These are phyloP conservation scores for Blepharisma undulans DNA, from an alignment of 169 alveolate genomes.

Conservation along the genomic window DNA sequence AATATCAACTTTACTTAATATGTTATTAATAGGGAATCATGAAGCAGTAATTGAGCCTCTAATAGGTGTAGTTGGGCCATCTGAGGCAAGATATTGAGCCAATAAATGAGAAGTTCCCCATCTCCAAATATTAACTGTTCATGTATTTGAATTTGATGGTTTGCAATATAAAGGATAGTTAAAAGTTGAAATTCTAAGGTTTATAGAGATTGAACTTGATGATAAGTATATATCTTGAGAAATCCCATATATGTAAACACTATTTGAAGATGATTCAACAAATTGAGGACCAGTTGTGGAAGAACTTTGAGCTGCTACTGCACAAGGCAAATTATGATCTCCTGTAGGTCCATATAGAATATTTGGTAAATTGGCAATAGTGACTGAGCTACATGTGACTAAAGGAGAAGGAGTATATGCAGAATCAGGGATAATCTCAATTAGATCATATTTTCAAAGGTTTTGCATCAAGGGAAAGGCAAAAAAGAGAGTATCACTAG, in stretches of 20 bases:
- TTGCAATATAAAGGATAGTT: background rate
- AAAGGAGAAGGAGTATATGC: background rate
- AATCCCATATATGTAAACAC: background rate
- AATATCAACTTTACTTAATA: background rate
- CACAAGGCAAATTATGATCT: background rate
- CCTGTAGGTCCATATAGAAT: background rate
- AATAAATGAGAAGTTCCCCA: background rate
- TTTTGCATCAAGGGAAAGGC: background rate
- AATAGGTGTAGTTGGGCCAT: background rate
- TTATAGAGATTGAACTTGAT: background rate
- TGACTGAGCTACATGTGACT: background rate
- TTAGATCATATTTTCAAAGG: background rate
- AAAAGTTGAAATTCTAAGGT: background rate
- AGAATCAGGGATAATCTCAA: background rate
- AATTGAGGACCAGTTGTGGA: background rate
- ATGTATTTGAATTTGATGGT: background rate
- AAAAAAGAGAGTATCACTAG: background rate
- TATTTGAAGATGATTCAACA: background rate
- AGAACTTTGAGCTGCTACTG: background rate
- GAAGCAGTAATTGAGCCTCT: background rate
- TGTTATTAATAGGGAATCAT: background rate
- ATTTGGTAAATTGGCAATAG: background rate
- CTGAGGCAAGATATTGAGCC: background rate
- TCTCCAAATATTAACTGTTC: background rate
- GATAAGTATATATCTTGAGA: background rate